These are phyloP conservation scores for Bertia moriformis DNA, from an alignment of 2,329 filamentous ascomycete species.

Conservation along the genomic window DNA sequence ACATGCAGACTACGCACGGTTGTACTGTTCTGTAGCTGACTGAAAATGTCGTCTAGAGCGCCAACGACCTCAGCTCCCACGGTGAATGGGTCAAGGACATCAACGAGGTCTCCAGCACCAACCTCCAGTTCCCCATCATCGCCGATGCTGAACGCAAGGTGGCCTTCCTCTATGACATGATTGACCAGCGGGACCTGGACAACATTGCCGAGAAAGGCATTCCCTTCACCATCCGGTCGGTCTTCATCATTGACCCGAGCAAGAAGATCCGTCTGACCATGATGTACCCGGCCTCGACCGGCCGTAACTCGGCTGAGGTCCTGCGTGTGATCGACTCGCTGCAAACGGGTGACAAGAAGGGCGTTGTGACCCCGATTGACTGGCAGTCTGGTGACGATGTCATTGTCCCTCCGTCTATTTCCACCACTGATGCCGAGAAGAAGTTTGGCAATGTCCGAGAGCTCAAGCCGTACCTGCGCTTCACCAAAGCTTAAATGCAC, in stretches of 20 bases:
- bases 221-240: conserved; percentile 49
- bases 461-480: conserved; percentile 47
- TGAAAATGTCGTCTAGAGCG: too few relatives aligned
- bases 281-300: conserved; percentile 46
- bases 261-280: conserved; percentile 49
- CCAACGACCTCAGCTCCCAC: conserved; percentile 40
- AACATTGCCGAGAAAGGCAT: conserved; percentile 27
- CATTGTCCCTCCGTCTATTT: conserved; percentile 43
- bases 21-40: too few relatives aligned
- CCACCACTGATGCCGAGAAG: conserved; percentile 40
- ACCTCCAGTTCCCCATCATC: conserved; percentile 24
- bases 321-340: conserved; percentile 41
- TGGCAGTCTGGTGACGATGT: conserved; percentile 26
- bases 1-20: conserved; percentile 11
- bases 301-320: conserved; percentile 40
- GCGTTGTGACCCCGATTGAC: conserved; percentile 46
- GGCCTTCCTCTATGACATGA: conserved; percentile 23
- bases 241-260: conserved; percentile 51
- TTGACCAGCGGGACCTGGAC: conserved; percentile 17
- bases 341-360: conserved; percentile 43
- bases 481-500: conserved; percentile 37
- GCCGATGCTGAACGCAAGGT: conserved; percentile 24
- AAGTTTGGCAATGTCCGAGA: conserved; percentile 44
- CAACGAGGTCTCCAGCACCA: conserved; percentile 19
- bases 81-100: conserved; percentile 38